These are phyloP conservation scores for Datura wrightii DNA, from an alignment of 257 asterid genomes.

Conservation along the genomic window DNA sequence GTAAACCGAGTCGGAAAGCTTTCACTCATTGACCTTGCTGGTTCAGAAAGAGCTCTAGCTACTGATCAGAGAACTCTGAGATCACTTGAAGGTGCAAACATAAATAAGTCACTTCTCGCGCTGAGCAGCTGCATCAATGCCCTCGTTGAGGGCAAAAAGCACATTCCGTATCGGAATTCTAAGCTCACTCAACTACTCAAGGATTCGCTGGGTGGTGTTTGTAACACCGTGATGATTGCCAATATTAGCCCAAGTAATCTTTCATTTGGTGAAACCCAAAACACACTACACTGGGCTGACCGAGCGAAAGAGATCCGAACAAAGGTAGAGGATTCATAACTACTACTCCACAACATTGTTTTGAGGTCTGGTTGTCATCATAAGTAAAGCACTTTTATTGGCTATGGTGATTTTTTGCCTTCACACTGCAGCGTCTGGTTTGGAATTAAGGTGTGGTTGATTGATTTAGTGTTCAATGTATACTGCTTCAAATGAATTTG, in stretches of 20 bases:
- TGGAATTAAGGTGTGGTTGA: not conserved
- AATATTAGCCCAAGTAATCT: slow-evolving; percentile 67
- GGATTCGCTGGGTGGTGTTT: slow-evolving; percentile 69
- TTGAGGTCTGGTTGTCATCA: not conserved
- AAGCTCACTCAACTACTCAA: slow-evolving; percentile 74
- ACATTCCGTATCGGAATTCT: slow-evolving; percentile 70
- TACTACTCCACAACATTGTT: not conserved
- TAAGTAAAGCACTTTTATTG: not conserved
- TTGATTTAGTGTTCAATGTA: not conserved
- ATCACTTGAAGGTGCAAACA: slow-evolving; percentile 75
- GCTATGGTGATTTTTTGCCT: not conserved
- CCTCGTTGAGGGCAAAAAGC: slow-evolving; percentile 72
- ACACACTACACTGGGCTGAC: slow-evolving; percentile 79
- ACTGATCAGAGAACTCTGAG: slow-evolving; percentile 72
- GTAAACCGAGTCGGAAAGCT: slow-evolving; percentile 63
- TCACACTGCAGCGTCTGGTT: not conserved
- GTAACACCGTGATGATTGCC: slow-evolving; percentile 75
- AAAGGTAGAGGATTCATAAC: slow-evolving; percentile 44
- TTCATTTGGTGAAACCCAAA: slow-evolving; percentile 65
- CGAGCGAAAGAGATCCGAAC: slow-evolving; percentile 72
- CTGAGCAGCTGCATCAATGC: slow-evolving; percentile 77
- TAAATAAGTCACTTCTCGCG: slow-evolving; percentile 67
- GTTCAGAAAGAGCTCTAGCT: slow-evolving; percentile 81
- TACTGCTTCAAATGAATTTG: not conserved
- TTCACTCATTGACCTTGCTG: slow-evolving; percentile 73